These are phyloP conservation scores for Yamadazyma atlantica DNA, from an alignment of 1,139 yeast species.

Conservation along the genomic window DNA sequence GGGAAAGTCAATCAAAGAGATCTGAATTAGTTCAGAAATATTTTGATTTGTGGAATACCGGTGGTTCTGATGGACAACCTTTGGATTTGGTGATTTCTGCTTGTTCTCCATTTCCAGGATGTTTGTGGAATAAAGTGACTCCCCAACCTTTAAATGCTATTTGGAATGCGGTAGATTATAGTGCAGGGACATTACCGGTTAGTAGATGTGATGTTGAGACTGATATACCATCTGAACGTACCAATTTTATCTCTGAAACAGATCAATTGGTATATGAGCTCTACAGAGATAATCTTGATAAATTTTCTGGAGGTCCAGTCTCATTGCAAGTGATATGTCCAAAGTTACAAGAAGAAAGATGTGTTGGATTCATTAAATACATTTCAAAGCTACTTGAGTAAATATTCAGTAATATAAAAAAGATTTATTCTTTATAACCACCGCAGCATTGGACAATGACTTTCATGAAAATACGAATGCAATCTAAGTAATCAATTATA, in stretches of 20 bases:
- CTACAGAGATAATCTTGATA: slow-evolving; percentile 8
- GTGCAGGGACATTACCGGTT: slow-evolving; percentile 15
- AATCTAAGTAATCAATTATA: slow-evolving; percentile 15
- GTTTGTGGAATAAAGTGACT: slow-evolving; percentile 11
- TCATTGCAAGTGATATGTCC: slow-evolving; percentile 13
- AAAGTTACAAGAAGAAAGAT: slow-evolving; percentile 14
- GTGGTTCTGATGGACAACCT: slow-evolving; percentile 4
- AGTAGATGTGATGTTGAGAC: slow-evolving; percentile 12
- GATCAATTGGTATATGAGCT: slow-evolving; percentile 11
- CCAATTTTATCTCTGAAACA: slow-evolving; percentile 9
- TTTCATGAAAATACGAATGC: slow-evolving; percentile 13
- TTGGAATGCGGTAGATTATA: slow-evolving; percentile 16
- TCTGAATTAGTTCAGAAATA: slow-evolving; percentile 11
- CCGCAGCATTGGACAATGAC: slow-evolving; percentile 15
- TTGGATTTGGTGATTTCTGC: slow-evolving; percentile 13
- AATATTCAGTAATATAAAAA: not conserved
- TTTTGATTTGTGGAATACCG: slow-evolving; percentile 10
- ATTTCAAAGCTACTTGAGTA: slow-evolving; percentile 1
- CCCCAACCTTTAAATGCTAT: slow-evolving; percentile 15
- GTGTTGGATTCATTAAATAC: slow-evolving; percentile 9
- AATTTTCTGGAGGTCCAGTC: slow-evolving; percentile 14
- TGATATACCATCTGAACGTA: slow-evolving; percentile 8
- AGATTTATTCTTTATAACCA: slow-evolving; percentile 8
- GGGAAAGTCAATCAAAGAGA: slow-evolving; percentile 13
- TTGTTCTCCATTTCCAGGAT: slow-evolving; percentile 13